Conservation (phyloP, 1,284 basidiomycete genomes). For the Coniferiporia weirii region DNA sequence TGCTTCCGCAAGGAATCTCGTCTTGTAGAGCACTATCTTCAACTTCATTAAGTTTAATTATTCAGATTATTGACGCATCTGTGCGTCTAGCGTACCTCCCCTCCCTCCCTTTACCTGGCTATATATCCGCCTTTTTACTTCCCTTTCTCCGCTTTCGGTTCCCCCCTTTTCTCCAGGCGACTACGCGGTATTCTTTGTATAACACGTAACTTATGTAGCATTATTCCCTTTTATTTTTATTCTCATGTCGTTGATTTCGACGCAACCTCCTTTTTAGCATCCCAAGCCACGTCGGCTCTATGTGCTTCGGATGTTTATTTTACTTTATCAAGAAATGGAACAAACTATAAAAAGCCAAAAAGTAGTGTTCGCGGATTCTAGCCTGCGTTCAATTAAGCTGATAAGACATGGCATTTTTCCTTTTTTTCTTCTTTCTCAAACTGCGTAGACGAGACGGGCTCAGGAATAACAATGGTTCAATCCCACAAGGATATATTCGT, state of each 20-base stretch:
- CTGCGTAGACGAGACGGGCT: neutral
- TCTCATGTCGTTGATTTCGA: neutral
- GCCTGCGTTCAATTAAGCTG: too few species aligned
- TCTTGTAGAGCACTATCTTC: neutral
- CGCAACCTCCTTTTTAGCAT: neutral
- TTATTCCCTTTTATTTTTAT: conserved; percentile 1
- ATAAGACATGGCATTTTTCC: too few species aligned
- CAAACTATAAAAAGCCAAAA: too few species aligned
- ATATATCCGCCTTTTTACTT: neutral
- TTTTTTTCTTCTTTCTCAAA: neutral
- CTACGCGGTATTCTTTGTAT: neutral
- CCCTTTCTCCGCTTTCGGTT: neutral
- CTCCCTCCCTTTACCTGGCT: neutral
- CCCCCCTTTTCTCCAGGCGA: neutral
- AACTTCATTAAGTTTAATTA: neutral
- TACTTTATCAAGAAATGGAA: too few species aligned
- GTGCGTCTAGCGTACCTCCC: neutral
- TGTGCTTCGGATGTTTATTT: neutral
- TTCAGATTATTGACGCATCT: neutral
- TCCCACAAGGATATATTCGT: neutral
- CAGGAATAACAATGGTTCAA: neutral
- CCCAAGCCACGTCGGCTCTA: neutral
- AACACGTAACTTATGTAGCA: conserved; percentile 17
- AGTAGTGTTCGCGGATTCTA: too few species aligned
- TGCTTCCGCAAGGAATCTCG: neutral